Evolutionary conservation across 2,329 filamentous ascomycete species (phyloP).

Genomic region (Boeremia lycopersici): DNA sequence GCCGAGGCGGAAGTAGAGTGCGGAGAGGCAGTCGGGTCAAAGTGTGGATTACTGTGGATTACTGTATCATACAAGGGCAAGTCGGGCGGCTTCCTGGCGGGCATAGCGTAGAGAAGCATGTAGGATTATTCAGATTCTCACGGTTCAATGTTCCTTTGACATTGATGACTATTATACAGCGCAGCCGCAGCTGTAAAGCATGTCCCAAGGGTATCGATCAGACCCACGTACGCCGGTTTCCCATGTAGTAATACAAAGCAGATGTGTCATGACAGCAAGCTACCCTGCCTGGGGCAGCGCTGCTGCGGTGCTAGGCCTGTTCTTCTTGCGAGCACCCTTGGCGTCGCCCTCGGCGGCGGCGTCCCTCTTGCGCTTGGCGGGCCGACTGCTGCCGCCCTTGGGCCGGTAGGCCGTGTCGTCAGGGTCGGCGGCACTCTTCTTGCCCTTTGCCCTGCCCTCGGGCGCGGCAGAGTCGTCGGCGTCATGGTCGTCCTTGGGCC

Average conservation of each 20-base stretch:
- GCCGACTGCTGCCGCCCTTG: slow-evolving; percentile 54
- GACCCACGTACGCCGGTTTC: slow-evolving; percentile 14
- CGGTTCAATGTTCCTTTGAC: neutral
- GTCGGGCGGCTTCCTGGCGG: neutral
- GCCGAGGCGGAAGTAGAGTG: slow-evolving; percentile 18
- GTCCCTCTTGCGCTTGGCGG: slow-evolving; percentile 52
- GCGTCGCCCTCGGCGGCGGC: slow-evolving; percentile 40
- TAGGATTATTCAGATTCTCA: neutral
- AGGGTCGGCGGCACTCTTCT: slow-evolving; percentile 41
- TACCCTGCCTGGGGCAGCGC: neutral
- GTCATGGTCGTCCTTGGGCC: slow-evolving; percentile 46
- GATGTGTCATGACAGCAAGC: neutral
- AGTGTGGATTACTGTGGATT: slow-evolving; percentile 6
- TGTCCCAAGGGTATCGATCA: slow-evolving; percentile 20
- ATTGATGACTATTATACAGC: neutral
- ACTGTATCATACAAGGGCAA: slow-evolving; percentile 5
- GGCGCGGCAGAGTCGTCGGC: slow-evolving; percentile 50
- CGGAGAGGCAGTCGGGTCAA: neutral
- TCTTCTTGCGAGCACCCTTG: slow-evolving; percentile 44
- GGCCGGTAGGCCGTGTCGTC: slow-evolving; percentile 56
- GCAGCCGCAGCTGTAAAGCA: neutral
- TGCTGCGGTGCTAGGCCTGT: slow-evolving; percentile 31
- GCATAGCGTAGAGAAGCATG: neutral
- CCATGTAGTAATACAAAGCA: slow-evolving; percentile 7
- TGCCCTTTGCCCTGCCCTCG: slow-evolving; percentile 35